These are phyloP conservation scores for Verticillium nonalfalfae DNA, from an alignment of 2,329 filamentous ascomycete genomes.

Conservation along the genomic window DNA sequence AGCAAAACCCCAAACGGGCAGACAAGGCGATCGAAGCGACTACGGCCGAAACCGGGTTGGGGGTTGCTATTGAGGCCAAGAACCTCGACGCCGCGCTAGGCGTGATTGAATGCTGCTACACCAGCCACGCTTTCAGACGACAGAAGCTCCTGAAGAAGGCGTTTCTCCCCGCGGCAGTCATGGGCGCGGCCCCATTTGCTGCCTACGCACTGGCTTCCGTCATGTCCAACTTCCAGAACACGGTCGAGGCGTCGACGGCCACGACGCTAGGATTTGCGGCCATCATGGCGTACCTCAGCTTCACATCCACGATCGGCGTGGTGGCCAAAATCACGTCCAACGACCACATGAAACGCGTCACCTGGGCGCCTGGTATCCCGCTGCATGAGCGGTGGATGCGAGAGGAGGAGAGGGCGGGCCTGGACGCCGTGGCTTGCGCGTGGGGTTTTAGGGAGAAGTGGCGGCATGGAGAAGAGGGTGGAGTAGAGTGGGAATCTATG, in stretches of 20 bases:
- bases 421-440: conserved; percentile 78
- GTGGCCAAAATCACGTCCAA: conserved; percentile 83
- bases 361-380: conserved; percentile 79
- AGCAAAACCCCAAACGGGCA: conserved; percentile 61
- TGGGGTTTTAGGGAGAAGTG: conserved; percentile 86
- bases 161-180: conserved; percentile 50
- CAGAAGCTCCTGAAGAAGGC: conserved; percentile 61
- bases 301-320: conserved; percentile 74
- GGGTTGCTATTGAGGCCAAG: conserved; percentile 71
- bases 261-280: conserved; percentile 75
- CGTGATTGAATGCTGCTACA: conserved; percentile 65
- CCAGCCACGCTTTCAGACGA: conserved; percentile 58
- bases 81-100: conserved; percentile 73
- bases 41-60: conserved; percentile 67
- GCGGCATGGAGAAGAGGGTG: conserved; percentile 83
- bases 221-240: conserved; percentile 59
- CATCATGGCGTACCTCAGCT: conserved; percentile 75
- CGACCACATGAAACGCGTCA: conserved; percentile 91
- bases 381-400: conserved; percentile 77
- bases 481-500: conserved; percentile 80
- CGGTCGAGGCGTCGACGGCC: conserved; percentile 70
- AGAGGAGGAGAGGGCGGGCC: conserved; percentile 81
- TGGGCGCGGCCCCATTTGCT: conserved; percentile 55
- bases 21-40: conserved; percentile 66
- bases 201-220: conserved; percentile 66